Percentiles rank a stretch among this genome's conserved stretches.
Evolutionary conservation across 176 grass and related monocot species (phyloP).

Genomic region (Aechmea fasciata): DNA sequence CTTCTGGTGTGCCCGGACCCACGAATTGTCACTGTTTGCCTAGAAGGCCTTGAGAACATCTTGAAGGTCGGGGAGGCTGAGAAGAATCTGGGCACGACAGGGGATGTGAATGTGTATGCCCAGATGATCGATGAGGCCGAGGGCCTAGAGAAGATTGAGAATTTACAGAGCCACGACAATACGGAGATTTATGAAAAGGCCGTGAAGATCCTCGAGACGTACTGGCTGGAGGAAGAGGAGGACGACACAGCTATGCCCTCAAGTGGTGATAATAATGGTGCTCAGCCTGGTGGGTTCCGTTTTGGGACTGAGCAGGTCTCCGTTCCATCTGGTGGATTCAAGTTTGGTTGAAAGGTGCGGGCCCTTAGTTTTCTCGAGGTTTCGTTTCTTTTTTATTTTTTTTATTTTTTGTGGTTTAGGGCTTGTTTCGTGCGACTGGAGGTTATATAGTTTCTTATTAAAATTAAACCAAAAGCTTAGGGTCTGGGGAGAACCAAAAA

Average conservation of each 20-base stretch:
- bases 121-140: constrained; percentile 92
- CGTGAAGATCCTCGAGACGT: constrained; percentile 77
- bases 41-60: constrained; percentile 89
- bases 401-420: background rate
- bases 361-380: background rate
- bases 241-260: constrained; percentile 52
- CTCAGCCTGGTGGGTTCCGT: constrained; percentile 71
- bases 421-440: too few relatives aligned
- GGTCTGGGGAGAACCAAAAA: too few relatives aligned
- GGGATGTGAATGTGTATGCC: constrained; percentile 55
- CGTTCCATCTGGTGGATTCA: background rate
- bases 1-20: constrained; percentile 78
- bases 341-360: background rate
- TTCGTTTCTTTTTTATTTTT: background rate
- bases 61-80: constrained; percentile 71
- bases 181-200: constrained; percentile 92
- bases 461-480: too few relatives aligned
- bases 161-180: constrained; percentile 89
- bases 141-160: constrained; percentile 95
- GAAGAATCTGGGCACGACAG: constrained; percentile 46
- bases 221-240: constrained; percentile 79
- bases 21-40: constrained; percentile 77
- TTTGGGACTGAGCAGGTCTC: constrained; percentile 50
- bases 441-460: too few relatives aligned
- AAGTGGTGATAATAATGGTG: constrained; percentile 46